Conservation (phyloP, 139 green algal genomes). For the Diplosphaera chodatii region DNA sequence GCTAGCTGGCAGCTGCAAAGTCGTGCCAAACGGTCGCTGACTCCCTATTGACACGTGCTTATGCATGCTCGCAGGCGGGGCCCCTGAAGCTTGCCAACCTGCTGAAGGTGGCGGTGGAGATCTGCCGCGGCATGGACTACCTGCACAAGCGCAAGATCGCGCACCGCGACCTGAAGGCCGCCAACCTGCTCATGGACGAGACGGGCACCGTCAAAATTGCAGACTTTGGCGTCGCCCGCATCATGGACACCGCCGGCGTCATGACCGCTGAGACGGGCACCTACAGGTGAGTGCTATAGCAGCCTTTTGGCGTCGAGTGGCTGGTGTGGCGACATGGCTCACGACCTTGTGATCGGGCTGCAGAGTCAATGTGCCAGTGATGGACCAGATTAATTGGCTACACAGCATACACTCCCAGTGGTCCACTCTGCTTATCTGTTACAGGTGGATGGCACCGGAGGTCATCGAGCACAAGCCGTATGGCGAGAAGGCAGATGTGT, state of each 20-base stretch:
- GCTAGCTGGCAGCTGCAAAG: too few relatives aligned
- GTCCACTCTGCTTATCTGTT: too few relatives aligned
- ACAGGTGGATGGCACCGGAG: conserved; percentile 97
- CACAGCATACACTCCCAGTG: too few relatives aligned
- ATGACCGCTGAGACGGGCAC: conserved; percentile 99
- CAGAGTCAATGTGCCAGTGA: too few relatives aligned
- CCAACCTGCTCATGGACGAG: conserved; percentile 97
- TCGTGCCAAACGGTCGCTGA: too few relatives aligned
- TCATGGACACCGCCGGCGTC: conserved; percentile 74
- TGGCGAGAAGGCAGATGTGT: conserved; percentile 75
- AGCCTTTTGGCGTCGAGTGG: too few relatives aligned
- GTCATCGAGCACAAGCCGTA: conserved; percentile 99
- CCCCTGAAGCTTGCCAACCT: conserved; percentile 56
- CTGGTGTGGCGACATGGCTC: too few relatives aligned
- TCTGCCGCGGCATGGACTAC: conserved; percentile 98
- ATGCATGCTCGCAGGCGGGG: conserved; percentile 26
- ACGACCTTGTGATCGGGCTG: too few relatives aligned
- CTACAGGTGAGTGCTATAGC: conserved; percentile 85
- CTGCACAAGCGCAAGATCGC: conserved; percentile 97
- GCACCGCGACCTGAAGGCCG: conserved; percentile 81
- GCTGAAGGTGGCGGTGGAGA: conserved; percentile 79
- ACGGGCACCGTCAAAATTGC: conserved; percentile 86
- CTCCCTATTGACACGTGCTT: neutral
- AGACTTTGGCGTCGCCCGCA: conserved; percentile 95
- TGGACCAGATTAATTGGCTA: too few relatives aligned